A percentile compares a stretch with the other conserved stretches of the same genome.
Evolutionary conservation across 83 land plant species (phyloP).

Genomic region (Picea abies): DNA sequence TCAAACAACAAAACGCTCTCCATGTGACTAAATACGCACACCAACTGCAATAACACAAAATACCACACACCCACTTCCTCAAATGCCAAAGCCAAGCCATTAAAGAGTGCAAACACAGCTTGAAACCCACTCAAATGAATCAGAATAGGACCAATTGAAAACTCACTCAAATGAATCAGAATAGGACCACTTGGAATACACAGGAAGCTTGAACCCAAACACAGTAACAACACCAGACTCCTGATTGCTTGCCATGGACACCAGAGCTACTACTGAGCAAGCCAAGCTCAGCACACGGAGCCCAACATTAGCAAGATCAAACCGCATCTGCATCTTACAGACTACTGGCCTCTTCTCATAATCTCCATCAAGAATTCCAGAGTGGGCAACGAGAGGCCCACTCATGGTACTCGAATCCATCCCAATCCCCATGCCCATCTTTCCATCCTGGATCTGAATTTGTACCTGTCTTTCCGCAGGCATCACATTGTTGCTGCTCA

Average conservation of each 20-base stretch:
- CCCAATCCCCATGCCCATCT: not conserved
- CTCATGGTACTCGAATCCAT: conserved; percentile 21
- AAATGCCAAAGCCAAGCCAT: not conserved
- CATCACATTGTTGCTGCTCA: too few relatives aligned
- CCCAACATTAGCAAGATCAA: conserved; percentile 14
- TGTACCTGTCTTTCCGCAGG: not conserved
- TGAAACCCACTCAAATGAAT: not conserved
- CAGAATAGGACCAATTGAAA: not conserved
- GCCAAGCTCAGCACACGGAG: conserved; percentile 34
- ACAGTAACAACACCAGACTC: conserved; percentile 30
- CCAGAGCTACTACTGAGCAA: conserved; percentile 27
- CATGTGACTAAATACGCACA: not conserved
- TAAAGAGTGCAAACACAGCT: not conserved
- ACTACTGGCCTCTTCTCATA: not conserved
- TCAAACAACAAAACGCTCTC: not conserved
- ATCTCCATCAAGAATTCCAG: not conserved
- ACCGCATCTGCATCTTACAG: not conserved
- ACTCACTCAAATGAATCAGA: conserved; percentile 63
- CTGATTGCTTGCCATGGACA: conserved; percentile 47
- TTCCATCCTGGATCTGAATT: conserved; percentile 24
- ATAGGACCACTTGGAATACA: conserved; percentile 64
- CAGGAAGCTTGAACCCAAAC: conserved; percentile 48
- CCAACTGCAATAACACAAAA: not conserved
- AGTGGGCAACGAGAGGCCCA: conserved; percentile 18
- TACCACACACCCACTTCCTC: not conserved